A percentile compares a stretch with the other conserved stretches of the same genome.
Conservation (phyloP, 306 rosid genomes). For the Quercus robur region DNA sequence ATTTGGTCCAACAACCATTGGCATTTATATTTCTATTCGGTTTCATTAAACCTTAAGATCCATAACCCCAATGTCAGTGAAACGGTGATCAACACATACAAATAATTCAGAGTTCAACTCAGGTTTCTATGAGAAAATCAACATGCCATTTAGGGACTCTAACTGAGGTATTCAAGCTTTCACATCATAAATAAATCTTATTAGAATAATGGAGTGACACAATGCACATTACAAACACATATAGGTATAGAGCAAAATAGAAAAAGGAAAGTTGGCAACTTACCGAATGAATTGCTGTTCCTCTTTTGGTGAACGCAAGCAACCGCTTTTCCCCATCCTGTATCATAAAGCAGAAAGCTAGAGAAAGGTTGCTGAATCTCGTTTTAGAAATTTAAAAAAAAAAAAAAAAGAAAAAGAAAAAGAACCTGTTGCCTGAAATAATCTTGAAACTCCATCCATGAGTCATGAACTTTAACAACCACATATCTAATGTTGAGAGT, state of each 20-base stretch:
- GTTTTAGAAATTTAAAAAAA: neutral
- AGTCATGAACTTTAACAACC: conserved; percentile 74
- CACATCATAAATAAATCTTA: neutral
- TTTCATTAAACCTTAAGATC: neutral
- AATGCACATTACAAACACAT: neutral
- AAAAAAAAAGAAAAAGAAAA: neutral
- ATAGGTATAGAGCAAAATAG: conserved; percentile 5
- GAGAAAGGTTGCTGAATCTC: neutral
- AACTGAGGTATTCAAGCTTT: neutral
- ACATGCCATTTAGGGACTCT: neutral
- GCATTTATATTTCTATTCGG: neutral
- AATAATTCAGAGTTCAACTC: neutral
- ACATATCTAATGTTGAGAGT: conserved; percentile 57
- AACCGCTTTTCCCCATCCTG: conserved; percentile 87
- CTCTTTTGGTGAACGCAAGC: conserved; percentile 89
- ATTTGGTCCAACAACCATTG: neutral
- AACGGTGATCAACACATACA: neutral
- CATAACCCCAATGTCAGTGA: neutral
- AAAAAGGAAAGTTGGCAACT: conserved; percentile 27
- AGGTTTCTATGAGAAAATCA: neutral
- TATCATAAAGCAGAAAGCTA: conserved; percentile 7
- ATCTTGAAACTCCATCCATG: conserved; percentile 74
- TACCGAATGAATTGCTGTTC: conserved; percentile 74
- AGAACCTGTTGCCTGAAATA: conserved; percentile 75
- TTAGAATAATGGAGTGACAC: neutral